Evolutionary conservation across 495 filamentous ascomycete genomes (phyloP).

Genomic region (Hypomontagnella monticulosa): DNA sequence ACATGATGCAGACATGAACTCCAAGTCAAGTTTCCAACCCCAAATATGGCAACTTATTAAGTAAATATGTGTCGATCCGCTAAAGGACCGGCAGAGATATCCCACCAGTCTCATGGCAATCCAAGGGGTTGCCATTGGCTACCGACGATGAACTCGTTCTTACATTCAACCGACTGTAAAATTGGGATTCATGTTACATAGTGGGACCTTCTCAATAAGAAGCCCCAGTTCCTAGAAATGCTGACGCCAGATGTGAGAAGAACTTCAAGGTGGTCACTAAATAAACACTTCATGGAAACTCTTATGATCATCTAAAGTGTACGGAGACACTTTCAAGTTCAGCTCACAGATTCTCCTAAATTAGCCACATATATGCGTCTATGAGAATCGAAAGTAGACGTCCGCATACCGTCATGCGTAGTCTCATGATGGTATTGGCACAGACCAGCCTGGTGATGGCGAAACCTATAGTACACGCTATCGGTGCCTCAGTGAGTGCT

Average conservation of each 20-base stretch:
- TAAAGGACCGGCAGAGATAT: slow-evolving; percentile 16
- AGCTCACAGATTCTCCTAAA: background rate
- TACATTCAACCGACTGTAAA: background rate
- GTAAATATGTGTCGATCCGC: slow-evolving; percentile 13
- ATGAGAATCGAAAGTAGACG: background rate
- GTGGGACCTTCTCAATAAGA: background rate
- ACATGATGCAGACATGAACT: slow-evolving; percentile 17
- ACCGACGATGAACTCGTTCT: slow-evolving; percentile 15
- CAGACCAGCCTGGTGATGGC: slow-evolving; percentile 31
- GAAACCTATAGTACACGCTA: slow-evolving; percentile 10
- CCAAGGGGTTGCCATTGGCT: background rate
- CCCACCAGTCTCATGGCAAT: slow-evolving; percentile 16
- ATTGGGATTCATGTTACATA: too few relatives aligned
- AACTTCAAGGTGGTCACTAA: background rate
- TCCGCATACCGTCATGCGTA: slow-evolving; percentile 16
- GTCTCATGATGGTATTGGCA: slow-evolving; percentile 25
- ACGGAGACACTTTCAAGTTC: background rate
- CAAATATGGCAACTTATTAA: slow-evolving; percentile 29
- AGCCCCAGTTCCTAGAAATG: background rate
- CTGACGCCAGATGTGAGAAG: background rate
- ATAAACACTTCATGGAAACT: too few relatives aligned
- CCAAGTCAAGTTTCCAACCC: slow-evolving; percentile 23
- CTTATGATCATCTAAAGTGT: background rate
- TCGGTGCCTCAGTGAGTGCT: slow-evolving; percentile 23
- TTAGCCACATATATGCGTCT: background rate